phyloP scores from a whole-genome alignment of 129 eudicot species.

The Daucus carota region DNA sequence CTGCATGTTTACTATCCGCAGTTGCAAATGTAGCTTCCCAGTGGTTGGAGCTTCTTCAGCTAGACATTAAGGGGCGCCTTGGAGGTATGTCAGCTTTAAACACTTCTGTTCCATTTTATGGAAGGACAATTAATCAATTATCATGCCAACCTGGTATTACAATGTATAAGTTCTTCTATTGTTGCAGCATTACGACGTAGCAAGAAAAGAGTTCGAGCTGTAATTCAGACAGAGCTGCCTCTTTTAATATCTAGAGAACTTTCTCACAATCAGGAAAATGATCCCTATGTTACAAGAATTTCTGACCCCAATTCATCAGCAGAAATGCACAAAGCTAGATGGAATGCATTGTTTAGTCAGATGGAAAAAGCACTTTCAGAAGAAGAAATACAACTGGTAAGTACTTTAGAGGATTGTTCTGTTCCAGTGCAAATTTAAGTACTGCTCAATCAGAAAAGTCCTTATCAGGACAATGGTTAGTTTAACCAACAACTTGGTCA shows the following conservation, averaged over 20 bases:
- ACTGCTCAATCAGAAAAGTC: background rate
- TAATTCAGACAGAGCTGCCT: conserved; percentile 63
- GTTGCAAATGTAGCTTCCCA: conserved; percentile 88
- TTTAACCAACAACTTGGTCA: background rate
- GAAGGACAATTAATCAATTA: background rate
- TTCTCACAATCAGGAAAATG: conserved; percentile 40
- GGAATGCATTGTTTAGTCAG: conserved; percentile 67
- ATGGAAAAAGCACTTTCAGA: conserved; percentile 80
- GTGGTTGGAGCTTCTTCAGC: conserved; percentile 83
- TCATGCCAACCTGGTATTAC: conserved; percentile 1
- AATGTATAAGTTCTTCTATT: background rate
- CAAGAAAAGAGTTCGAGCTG: conserved; percentile 71
- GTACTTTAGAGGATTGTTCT: conserved; percentile 14
- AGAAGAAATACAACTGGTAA: conserved; percentile 76
- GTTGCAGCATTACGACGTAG: conserved; percentile 70
- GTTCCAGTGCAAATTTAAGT: background rate
- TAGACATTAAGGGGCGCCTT: conserved; percentile 84
- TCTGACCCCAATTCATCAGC: conserved; percentile 20
- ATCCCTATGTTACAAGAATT: conserved; percentile 7
- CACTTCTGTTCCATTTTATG: background rate
- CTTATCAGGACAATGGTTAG: background rate
- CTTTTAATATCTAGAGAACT: conserved; percentile 58
- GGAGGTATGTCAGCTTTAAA: conserved; percentile 38
- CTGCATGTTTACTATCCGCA: conserved; percentile 18
- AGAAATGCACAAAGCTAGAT: conserved; percentile 48